These are phyloP conservation scores for Penicillium decumbens DNA, from an alignment of 2,329 filamentous ascomycete species.

Conservation along the genomic window DNA sequence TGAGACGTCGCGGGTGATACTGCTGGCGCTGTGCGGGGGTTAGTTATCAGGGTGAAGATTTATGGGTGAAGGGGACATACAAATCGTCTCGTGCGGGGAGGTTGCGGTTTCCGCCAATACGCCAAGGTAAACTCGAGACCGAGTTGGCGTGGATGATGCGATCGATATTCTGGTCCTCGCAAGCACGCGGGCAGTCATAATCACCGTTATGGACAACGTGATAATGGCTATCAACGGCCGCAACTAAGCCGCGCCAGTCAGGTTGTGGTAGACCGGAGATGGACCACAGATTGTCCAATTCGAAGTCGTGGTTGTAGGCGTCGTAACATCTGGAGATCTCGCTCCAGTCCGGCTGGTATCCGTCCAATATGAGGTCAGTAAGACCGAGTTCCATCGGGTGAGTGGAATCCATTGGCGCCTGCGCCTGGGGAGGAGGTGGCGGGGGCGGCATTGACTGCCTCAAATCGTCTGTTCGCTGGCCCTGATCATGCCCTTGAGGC, in stretches of 20 bases:
- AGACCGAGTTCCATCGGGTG: constrained; percentile 31
- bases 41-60: constrained; percentile 6
- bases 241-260: constrained; percentile 43
- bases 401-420: constrained; percentile 23
- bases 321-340: constrained; percentile 36
- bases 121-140: constrained; percentile 32
- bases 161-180: constrained; percentile 35
- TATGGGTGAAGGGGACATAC: constrained; percentile 26
- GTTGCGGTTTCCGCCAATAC: constrained; percentile 32
- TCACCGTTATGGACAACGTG: constrained; percentile 38
- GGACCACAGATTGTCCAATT: constrained; percentile 41
- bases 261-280: constrained; percentile 41
- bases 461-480: constrained; percentile 24
- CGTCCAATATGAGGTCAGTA: constrained; percentile 35
- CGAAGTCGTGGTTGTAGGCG: constrained; percentile 37
- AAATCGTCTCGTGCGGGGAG: constrained; percentile 38
- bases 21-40: constrained; percentile 36
- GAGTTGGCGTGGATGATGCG: constrained; percentile 36
- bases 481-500: constrained; percentile 29
- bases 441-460: constrained; percentile 19
- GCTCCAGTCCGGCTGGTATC: constrained; percentile 38
- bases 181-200: constrained; percentile 29
- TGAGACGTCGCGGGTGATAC: constrained; percentile 40
- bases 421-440: constrained; percentile 21
- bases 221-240: constrained; percentile 44